phyloP scores from a whole-genome alignment of 108 stramenopile genomes.

The Conticribra weissflogii region DNA sequence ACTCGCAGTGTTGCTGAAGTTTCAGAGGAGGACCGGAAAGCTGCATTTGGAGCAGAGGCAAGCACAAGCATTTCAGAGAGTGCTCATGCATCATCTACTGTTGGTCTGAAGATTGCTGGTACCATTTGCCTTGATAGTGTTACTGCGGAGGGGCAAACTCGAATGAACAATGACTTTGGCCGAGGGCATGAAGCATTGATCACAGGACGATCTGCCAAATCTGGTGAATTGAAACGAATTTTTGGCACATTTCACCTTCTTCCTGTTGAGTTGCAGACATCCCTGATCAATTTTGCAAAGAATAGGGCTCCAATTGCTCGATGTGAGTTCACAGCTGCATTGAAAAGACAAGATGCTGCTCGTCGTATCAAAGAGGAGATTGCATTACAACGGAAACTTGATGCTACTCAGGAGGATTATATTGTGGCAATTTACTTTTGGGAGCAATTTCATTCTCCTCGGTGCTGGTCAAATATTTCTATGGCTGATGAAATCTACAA shows the following conservation, averaged over 20 bases:
- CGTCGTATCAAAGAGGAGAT: not conserved
- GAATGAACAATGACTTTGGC: no score
- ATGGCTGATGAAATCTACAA: slow-evolving; percentile 5
- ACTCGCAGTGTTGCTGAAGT: no score
- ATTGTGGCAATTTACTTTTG: slow-evolving; percentile 22
- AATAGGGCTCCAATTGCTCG: no score
- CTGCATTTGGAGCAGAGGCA: slow-evolving; percentile 1
- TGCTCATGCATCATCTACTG: not conserved
- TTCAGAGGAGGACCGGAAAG: not conserved
- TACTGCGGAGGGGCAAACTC: no score
- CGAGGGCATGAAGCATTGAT: no score
- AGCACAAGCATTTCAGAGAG: slow-evolving; percentile 1
- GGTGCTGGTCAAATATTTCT: slow-evolving; percentile 22
- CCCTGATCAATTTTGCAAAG: no score
- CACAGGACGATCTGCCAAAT: no score
- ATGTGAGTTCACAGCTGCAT: no score
- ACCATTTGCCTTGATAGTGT: not conserved
- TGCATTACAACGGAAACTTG: not conserved
- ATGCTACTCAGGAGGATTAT: not conserved
- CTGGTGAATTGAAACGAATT: no score
- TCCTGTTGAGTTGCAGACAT: no score
- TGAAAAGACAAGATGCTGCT: not conserved
- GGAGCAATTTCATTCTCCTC: slow-evolving; percentile 21
- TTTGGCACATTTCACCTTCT: no score
- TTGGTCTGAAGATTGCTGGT: no score